phyloP scores from a whole-genome alignment of 148 eudicot genomes.

The Arctostaphylos glauca region DNA sequence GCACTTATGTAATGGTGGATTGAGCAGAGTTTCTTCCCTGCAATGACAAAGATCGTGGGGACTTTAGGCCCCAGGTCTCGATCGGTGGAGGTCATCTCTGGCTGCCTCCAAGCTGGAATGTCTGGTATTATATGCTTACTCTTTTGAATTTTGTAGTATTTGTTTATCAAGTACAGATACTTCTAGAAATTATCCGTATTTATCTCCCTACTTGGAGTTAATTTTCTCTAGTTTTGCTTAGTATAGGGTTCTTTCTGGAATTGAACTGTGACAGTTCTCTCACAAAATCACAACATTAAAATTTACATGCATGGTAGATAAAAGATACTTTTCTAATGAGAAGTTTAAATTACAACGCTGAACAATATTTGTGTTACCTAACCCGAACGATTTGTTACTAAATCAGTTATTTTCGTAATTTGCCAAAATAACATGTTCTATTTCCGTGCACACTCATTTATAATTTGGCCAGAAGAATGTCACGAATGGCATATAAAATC shows the following conservation, averaged over 20 bases:
- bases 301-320: neutral
- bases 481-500: no score
- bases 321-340: neutral
- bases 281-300: neutral
- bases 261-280: neutral
- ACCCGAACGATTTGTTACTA: no score
- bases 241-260: neutral
- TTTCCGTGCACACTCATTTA: no score
- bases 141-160: neutral
- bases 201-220: neutral
- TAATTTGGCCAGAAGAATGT: no score
- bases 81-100: conserved; percentile 68
- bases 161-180: neutral
- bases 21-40: conserved; percentile 70
- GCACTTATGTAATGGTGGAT: neutral
- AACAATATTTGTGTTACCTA: no score
- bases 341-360: no score
- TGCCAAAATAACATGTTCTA: no score
- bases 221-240: neutral
- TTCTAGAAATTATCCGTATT: neutral
- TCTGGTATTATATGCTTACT: conserved; percentile 50
- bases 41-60: conserved; percentile 97
- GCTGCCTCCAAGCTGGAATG: conserved; percentile 85
- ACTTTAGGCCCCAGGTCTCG: conserved; percentile 89
- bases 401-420: no score